Base-by-base conservation (phyloP, 129 eudicot genomes). In the Pulicaria dysenterica region DNA sequence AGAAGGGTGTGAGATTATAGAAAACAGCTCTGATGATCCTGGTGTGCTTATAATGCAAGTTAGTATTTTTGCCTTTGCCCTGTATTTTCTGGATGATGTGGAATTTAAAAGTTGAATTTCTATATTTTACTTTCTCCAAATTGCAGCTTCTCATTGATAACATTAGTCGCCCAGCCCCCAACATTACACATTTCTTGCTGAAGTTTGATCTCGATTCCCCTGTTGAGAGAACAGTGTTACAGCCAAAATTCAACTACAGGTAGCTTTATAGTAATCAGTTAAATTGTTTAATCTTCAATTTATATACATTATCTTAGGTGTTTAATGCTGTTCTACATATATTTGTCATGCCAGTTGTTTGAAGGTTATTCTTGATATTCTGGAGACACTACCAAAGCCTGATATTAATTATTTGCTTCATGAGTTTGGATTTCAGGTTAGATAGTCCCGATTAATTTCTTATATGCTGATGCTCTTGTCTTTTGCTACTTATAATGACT, bases 391-490 rank as follows among this genome's bases (percentile, higher is more conserved):
- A 50, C 83, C 79, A 53, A 90, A 88, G 77, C 97, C 99, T 65
- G 99, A 88, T 42, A 77, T 80, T 67, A 91, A 95, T 86, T 83
- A 87, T 8, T 69, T 86, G 84, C 96, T 95, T 75, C 96, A 90
- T 65, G 99, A 95, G 83, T 95, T 95, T 78, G 96, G 97, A 63
- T 88, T 95, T 73, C 97, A 95, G 99, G 99, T 95, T 77, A 48
- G 73, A 46, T 51, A 54, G 9, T 75, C 60, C 42, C 34, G 31
- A 50, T 64, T 60, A 45, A 7, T 56, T 53, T 40, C 17, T 8
- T 56, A 46, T 57, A 55, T 56, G 1, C 4, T 65, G 64, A 6
- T 44, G 45, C 59, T 54, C 68, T 37, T 11, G 5, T 73, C 16
- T 77, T 38, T 62, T 11, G 54, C 75, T 80, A 50, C 62, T 68